Conservation (phyloP, 345 rosid genomes). For the Populus simonii region DNA sequence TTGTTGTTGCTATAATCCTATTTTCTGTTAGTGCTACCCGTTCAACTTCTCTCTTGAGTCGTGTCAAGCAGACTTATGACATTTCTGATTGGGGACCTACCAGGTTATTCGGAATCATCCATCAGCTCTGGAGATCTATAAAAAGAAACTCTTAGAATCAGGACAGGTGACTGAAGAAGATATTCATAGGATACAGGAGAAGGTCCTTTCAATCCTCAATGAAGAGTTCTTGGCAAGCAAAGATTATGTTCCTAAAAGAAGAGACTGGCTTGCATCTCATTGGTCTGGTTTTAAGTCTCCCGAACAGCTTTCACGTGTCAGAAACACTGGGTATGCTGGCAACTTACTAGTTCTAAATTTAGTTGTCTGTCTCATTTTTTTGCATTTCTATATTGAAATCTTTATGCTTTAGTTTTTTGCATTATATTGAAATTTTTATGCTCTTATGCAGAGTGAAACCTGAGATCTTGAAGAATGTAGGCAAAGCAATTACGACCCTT, state of each 20-base stretch:
- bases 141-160: slow-evolving; percentile 56
- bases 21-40: neutral
- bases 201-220: slow-evolving; percentile 62
- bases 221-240: slow-evolving; percentile 72
- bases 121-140: slow-evolving; percentile 65
- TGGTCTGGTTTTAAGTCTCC: slow-evolving; percentile 85
- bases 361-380: neutral
- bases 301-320: slow-evolving; percentile 68
- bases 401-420: slow-evolving; percentile 11
- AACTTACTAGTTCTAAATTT: slow-evolving; percentile 6
- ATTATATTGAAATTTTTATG: slow-evolving; percentile 10
- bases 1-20: neutral
- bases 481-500: slow-evolving; percentile 62
- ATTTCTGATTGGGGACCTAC: slow-evolving; percentile 16
- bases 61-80: neutral
- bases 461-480: slow-evolving; percentile 77
- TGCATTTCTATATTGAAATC: neutral
- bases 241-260: slow-evolving; percentile 61
- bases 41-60: slow-evolving; percentile 7
- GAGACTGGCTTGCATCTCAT: slow-evolving; percentile 84
- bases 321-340: slow-evolving; percentile 64
- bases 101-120: slow-evolving; percentile 72
- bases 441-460: slow-evolving; percentile 62
- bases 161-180: slow-evolving; percentile 60
- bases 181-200: slow-evolving; percentile 50